These are phyloP conservation scores for Penicillium desertorum DNA, from an alignment of 495 filamentous ascomycete genomes.

Conservation along the genomic window DNA sequence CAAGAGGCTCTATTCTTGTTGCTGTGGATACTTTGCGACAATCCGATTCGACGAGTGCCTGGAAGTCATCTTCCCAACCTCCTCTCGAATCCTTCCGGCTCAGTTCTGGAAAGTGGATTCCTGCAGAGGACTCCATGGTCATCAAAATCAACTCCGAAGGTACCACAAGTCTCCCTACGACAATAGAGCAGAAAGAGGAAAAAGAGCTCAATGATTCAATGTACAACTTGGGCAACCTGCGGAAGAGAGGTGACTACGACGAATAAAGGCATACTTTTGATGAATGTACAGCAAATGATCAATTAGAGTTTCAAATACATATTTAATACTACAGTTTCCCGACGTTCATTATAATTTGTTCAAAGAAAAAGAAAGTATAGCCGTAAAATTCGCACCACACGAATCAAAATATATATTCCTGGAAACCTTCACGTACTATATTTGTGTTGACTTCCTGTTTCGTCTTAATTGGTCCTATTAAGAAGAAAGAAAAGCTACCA, in stretches of 20 bases:
- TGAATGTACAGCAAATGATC: conserved; percentile 15
- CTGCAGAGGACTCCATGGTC: conserved; percentile 23
- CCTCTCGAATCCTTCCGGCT: conserved; percentile 35
- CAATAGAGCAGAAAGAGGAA: conserved; percentile 35
- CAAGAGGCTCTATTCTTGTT: conserved; percentile 46
- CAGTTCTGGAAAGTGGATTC: conserved; percentile 24
- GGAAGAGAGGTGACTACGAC: conserved; percentile 55
- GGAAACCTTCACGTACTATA: background rate
- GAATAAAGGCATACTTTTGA: conserved; percentile 24
- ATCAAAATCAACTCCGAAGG: conserved; percentile 35
- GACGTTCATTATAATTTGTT: background rate
- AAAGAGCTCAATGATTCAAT: conserved; percentile 51
- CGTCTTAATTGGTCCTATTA: too few relatives aligned
- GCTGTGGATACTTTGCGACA: conserved; percentile 57
- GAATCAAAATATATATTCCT: background rate
- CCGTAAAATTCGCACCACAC: background rate
- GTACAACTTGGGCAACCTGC: conserved; percentile 69
- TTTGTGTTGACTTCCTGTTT: background rate
- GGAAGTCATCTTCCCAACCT: conserved; percentile 28
- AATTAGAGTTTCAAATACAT: conserved; percentile 5
- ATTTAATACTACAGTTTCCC: background rate
- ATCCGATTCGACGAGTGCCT: conserved; percentile 38
- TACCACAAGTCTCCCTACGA: conserved; percentile 33
- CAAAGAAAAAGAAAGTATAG: background rate
- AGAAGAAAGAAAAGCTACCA: too few relatives aligned